Evolutionary conservation across 2,329 filamentous ascomycete genomes (phyloP).

Genomic region (Xylariaceae sp.): DNA sequence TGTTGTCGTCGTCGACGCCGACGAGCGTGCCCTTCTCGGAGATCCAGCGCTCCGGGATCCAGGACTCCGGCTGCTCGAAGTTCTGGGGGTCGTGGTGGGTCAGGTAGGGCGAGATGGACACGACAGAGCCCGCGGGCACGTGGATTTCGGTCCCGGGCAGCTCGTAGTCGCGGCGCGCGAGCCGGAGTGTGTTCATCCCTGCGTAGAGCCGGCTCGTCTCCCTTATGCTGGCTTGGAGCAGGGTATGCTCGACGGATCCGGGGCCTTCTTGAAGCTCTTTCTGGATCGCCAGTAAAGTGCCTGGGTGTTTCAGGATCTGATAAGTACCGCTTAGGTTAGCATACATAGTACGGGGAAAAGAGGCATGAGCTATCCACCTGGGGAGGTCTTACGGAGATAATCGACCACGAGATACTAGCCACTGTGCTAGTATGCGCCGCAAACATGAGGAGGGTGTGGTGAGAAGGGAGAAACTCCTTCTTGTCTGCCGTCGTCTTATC

Average conservation of each 20-base stretch:
- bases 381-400: neutral
- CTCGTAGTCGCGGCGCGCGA: neutral
- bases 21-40: neutral
- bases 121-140: neutral
- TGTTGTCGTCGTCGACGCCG: no score
- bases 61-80: neutral
- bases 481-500: neutral
- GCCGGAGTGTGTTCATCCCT: neutral
- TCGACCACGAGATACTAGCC: neutral
- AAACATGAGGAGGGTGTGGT: neutral
- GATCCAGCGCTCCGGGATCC: neutral
- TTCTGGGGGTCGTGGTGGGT: neutral
- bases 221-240: neutral
- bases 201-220: neutral
- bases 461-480: neutral
- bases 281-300: neutral
- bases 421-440: neutral
- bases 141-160: neutral
- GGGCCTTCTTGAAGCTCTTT: neutral
- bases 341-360: neutral
- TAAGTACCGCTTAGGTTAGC: no score
- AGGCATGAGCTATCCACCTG: neutral
- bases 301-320: neutral
- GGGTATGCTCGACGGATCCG: neutral
- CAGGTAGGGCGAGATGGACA: neutral